Evolutionary conservation across 2,329 filamentous ascomycete genomes (phyloP).

Genomic region (Nothomitra cinnamomea): DNA sequence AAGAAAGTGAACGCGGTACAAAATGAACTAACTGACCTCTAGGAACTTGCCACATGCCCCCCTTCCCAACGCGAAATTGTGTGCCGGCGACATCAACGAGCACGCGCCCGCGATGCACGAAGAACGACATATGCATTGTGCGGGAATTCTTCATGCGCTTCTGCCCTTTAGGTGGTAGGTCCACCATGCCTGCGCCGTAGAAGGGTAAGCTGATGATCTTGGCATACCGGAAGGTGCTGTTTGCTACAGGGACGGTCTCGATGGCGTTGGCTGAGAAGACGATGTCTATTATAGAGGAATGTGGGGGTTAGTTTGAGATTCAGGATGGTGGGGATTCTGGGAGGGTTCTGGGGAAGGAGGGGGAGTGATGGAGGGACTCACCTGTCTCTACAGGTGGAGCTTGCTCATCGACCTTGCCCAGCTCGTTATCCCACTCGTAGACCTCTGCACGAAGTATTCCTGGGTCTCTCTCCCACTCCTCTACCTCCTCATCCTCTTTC

Average conservation of each 20-base stretch:
- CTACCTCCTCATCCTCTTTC: conserved; percentile 30
- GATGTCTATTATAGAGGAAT: conserved; percentile 28
- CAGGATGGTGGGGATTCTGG: neutral
- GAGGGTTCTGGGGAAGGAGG: neutral
- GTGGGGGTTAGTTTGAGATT: conserved; percentile 12
- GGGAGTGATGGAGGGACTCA: neutral
- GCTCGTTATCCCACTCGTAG: conserved; percentile 43
- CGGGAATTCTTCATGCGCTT: conserved; percentile 86
- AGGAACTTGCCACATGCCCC: conserved; percentile 87
- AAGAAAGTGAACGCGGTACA: too few relatives aligned
- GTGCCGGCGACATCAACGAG: conserved; percentile 60
- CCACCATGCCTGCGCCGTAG: conserved; percentile 79
- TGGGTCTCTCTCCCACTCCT: conserved; percentile 55
- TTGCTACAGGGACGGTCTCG: conserved; percentile 29
- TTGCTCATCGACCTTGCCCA: conserved; percentile 23
- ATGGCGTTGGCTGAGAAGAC: conserved; percentile 42
- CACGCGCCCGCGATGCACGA: conserved; percentile 70
- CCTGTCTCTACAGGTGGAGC: conserved; percentile 17
- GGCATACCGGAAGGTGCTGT: conserved; percentile 67
- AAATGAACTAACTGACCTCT: conserved; percentile 69
- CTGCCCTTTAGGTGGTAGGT: conserved; percentile 63
- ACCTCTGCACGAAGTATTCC: conserved; percentile 48
- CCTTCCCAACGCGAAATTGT: conserved; percentile 66
- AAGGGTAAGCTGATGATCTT: conserved; percentile 76
- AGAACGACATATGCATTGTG: conserved; percentile 96